A percentile compares a stretch with the other conserved stretches of the same genome.
Conservation (phyloP, 345 rosid genomes). For the Erucastrum elatum region DNA sequence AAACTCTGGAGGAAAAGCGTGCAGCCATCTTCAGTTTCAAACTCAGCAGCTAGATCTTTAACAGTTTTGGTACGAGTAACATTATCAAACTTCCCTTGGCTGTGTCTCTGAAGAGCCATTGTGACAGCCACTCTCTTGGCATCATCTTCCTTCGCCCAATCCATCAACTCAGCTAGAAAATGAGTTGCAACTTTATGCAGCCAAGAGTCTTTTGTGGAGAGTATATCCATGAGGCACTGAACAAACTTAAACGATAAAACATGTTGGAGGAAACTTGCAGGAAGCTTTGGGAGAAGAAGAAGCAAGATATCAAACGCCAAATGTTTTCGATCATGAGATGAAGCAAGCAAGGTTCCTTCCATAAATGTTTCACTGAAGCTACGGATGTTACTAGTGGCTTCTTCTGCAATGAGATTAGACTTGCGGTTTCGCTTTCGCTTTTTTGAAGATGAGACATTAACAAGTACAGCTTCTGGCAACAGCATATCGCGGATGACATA, state of each 20-base stretch:
- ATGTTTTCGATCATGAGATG: slow-evolving; percentile 96
- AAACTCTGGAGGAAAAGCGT: slow-evolving; percentile 75
- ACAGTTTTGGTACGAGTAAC: slow-evolving; percentile 73
- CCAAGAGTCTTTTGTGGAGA: slow-evolving; percentile 91
- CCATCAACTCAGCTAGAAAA: slow-evolving; percentile 68
- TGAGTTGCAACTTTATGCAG: slow-evolving; percentile 73
- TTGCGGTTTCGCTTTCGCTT: slow-evolving; percentile 78
- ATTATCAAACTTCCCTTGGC: slow-evolving; percentile 82
- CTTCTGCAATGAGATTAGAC: slow-evolving; percentile 71
- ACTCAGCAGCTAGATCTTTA: slow-evolving; percentile 72
- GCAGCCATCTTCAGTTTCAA: slow-evolving; percentile 80
- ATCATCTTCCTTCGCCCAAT: slow-evolving; percentile 81
- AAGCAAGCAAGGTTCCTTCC: slow-evolving; percentile 72
- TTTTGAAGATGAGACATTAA: slow-evolving; percentile 58
- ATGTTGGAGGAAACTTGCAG: slow-evolving; percentile 66
- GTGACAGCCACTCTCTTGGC: slow-evolving; percentile 76
- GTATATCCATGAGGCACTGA: slow-evolving; percentile 86
- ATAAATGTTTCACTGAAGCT: slow-evolving; percentile 64
- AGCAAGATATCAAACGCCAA: slow-evolving; percentile 79
- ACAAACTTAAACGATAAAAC: slow-evolving; percentile 74
- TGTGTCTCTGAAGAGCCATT: slow-evolving; percentile 83
- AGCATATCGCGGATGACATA: slow-evolving; percentile 68
- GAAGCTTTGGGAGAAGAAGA: slow-evolving; percentile 78
- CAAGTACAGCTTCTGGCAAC: slow-evolving; percentile 57
- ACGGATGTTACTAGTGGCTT: slow-evolving; percentile 55